Evolutionary conservation across 2,329 filamentous ascomycete genomes (phyloP).

Genomic region (Aspergillus piperis): DNA sequence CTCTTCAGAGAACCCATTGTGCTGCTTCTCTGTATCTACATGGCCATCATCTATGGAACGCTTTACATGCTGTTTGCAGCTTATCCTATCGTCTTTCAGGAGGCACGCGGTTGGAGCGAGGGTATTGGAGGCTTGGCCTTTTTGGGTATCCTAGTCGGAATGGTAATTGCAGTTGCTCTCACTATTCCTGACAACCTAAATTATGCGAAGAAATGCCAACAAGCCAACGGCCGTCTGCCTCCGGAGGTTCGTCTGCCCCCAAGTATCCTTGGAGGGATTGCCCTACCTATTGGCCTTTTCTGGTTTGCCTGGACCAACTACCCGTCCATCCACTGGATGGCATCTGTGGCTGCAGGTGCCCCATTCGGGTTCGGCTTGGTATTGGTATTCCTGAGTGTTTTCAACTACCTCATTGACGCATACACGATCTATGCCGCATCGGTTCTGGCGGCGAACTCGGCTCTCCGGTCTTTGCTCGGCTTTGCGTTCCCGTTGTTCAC

Average conservation of each 20-base stretch:
- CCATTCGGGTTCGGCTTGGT: conserved; percentile 47
- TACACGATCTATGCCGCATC: conserved; percentile 48
- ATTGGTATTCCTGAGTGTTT: conserved; percentile 41
- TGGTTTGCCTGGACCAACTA: conserved; percentile 63
- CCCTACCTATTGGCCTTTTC: conserved; percentile 58
- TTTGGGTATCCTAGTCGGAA: conserved; percentile 47
- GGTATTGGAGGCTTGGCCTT: conserved; percentile 51
- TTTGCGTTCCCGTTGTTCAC: conserved; percentile 53
- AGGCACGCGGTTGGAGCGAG: conserved; percentile 40
- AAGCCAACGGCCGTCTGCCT: conserved; percentile 43
- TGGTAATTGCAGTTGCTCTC: conserved; percentile 39
- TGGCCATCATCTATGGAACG: conserved; percentile 21
- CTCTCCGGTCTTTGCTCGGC: conserved; percentile 50
- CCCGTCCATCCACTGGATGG: conserved; percentile 43
- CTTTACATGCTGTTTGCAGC: conserved; percentile 24
- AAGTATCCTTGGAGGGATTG: conserved; percentile 50
- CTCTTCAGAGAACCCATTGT: conserved; percentile 56
- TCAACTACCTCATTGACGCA: conserved; percentile 47
- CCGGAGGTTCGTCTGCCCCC: conserved; percentile 59
- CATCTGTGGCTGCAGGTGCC: conserved; percentile 35
- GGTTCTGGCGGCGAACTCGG: conserved; percentile 48
- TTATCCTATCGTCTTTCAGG: conserved; percentile 21
- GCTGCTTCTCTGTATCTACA: conserved; percentile 50
- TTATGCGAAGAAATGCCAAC: conserved; percentile 30
- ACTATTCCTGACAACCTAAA: conserved; percentile 41